A percentile compares a stretch with the other conserved stretches of the same genome.
Evolutionary conservation across 768 basidiomycete species (phyloP).

Genomic region (Ramaria rubella): DNA sequence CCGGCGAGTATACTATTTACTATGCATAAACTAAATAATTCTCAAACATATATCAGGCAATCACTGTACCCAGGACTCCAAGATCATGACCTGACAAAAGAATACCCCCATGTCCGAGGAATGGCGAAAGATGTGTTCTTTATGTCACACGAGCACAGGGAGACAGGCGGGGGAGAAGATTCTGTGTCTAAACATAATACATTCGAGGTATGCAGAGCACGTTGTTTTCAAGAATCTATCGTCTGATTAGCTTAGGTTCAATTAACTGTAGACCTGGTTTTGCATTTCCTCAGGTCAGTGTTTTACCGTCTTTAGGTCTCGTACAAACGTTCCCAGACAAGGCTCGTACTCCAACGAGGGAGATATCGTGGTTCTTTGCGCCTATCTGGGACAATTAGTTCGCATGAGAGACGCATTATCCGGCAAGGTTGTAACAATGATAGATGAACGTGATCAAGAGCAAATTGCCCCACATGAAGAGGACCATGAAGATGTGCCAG

Average conservation of each 20-base stretch:
- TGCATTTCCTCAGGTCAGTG: slow-evolving; percentile 40
- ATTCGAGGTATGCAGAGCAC: slow-evolving; percentile 46
- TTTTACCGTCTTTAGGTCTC: background rate
- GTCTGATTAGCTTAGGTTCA: slow-evolving; percentile 29
- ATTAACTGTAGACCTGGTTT: slow-evolving; percentile 48
- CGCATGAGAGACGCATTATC: slow-evolving; percentile 37
- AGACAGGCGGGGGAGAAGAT: slow-evolving; percentile 56
- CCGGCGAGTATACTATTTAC: slow-evolving; percentile 29
- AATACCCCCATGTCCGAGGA: slow-evolving; percentile 54
- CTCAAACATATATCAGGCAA: slow-evolving; percentile 27
- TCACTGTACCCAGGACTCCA: slow-evolving; percentile 56
- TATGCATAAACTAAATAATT: background rate
- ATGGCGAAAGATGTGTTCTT: slow-evolving; percentile 63
- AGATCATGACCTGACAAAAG: slow-evolving; percentile 46
- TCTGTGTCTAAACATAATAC: slow-evolving; percentile 58
- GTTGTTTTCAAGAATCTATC: slow-evolving; percentile 35
- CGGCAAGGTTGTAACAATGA: slow-evolving; percentile 49
- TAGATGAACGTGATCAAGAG: slow-evolving; percentile 64
- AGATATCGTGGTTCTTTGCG: slow-evolving; percentile 49
- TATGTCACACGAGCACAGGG: slow-evolving; percentile 52
- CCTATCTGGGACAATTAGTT: slow-evolving; percentile 46
- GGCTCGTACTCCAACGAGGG: slow-evolving; percentile 41
- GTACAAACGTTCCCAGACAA: slow-evolving; percentile 28
- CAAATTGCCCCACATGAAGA: slow-evolving; percentile 52
- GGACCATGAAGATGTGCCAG: slow-evolving; percentile 14